Base-by-base conservation (phyloP, 2,329 filamentous ascomycete genomes). In the Aspergillus udagawae region DNA sequence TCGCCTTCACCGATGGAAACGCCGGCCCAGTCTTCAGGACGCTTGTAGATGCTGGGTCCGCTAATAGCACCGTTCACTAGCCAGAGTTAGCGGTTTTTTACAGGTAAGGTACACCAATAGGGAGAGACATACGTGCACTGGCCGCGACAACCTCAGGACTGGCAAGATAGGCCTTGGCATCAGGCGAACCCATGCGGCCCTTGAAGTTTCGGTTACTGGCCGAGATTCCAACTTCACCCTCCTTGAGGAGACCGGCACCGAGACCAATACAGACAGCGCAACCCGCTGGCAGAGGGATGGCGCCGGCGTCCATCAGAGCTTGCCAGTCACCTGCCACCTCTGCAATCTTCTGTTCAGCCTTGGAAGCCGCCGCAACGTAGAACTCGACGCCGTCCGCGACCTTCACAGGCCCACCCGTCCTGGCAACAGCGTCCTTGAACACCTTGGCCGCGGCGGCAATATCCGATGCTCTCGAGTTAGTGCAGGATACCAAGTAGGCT, bases 141-240 rank as follows among this genome's bases (percentile, higher is more conserved):
- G 94, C 92, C 3, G 93, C 93, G 0, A 97, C 93, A 2, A 96
- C 87, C 68, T 97, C 92, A 0, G 94, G 92, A 63, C 89, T 93
- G 5, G 88, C 89, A 0, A 97, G 86, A 71, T 96, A 97, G 0
- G 91, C 91, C 67, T 91, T 86, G 0, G 91, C 90, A 4, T 90
- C 85, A 2, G 83, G 86, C 14, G 83, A 87, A 3, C 92, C 92
- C 90, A 97, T 95, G 2, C 92, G 85, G 0, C 92, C 92, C 74
- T 92, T 92, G 80, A 92, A 97, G 73, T 96, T 96, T 10, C 92
- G 82, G 78, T 97, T 97, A 52, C 82, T 86, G 0, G 91, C 90
- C 59, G 82, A 87, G 64, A 97, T 92, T 23, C 92, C 92, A 9
- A 92, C 86, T 76, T 97, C 92, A n/a, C 90, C 91, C 1, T 84